Evolutionary conservation across 1,284 basidiomycete genomes (phyloP), one percentile per base, ranked within the genome.

Genomic region (Amylostereum areolatum): DNA sequence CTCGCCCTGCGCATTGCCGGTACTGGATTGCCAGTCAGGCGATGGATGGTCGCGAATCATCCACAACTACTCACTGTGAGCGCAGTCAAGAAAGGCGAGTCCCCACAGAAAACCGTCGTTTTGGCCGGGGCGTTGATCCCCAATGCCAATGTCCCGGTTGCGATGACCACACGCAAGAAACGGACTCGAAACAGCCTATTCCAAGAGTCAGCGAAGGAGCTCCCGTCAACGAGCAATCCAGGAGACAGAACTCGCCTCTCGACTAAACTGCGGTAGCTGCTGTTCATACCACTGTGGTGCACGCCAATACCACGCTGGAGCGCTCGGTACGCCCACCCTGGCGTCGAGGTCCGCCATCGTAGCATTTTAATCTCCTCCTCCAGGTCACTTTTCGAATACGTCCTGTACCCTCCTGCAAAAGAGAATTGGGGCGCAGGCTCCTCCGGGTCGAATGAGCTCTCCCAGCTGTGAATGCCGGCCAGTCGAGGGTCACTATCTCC

Each of bases 81-180:
- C 0, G 83, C 78, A 4, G 82, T 85, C 39, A 87, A 58, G 58
- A 58, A 81, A 4, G 82, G 77, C 0, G 82, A 85, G 62, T 87
- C 84, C 0, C 80, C 83, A 50, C 75, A 78, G 59, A 87, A 88
- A 7, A 86, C 73, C 1, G 77, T 71, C 0, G 84, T 83, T 56
- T 75, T 83, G 0, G 81, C 73, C 0, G 84, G 84, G 0, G 83
- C 83, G 57, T 87, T 88, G 60, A 87, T 88, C 51, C 85, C 85
- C 8, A 88, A 66, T 2, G 85, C 84, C 46, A 87, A 67, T 3
- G 84, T 84, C 9, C 78, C 75, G 41, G 84, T 86, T 6, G 82
- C 75, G 52, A 87, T 77, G 31, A 87, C 70, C 6, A 87, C 78
- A 29, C 78, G 74, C 45, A 87, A 55, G 53, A 75, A 82, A 3